These are phyloP conservation scores for Phytophthora hybrid DNA, from an alignment of 352 stramenopile genomes.

Conservation along the genomic window DNA sequence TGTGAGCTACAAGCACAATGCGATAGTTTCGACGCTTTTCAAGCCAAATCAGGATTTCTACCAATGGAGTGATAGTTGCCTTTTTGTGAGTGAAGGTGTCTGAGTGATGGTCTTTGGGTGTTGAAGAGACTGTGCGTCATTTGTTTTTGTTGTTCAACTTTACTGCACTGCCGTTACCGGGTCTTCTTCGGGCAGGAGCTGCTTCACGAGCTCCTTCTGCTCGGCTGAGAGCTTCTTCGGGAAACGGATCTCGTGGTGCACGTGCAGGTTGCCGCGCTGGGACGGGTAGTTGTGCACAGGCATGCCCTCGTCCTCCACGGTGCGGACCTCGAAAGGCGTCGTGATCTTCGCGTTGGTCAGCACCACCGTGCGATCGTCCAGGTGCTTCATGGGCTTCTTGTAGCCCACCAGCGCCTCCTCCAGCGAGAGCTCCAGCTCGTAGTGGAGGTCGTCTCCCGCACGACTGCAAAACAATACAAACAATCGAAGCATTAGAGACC, in stretches of 20 bases:
- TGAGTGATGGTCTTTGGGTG: not conserved
- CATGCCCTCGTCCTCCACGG: slow-evolving; percentile 96
- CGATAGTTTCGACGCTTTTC: not conserved
- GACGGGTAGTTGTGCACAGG: slow-evolving; percentile 92
- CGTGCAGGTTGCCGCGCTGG: slow-evolving; percentile 93
- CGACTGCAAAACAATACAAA: slow-evolving; percentile 58
- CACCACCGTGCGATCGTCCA: slow-evolving; percentile 94
- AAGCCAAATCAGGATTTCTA: slow-evolving; percentile 12
- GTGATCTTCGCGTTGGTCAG: slow-evolving; percentile 89
- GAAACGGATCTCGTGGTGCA: slow-evolving; percentile 97
- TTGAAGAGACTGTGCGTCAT: slow-evolving; percentile 25
- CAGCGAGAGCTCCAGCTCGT: slow-evolving; percentile 95
- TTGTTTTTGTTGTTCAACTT: slow-evolving; percentile 11
- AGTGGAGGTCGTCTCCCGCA: slow-evolving; percentile 95
- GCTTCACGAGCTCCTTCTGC: slow-evolving; percentile 89
- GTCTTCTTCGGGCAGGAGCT: slow-evolving; percentile 45
- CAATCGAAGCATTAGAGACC: slow-evolving; percentile 1
- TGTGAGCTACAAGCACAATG: too few relatives aligned
- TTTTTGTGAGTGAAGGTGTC: slow-evolving; percentile 24
- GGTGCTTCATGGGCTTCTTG: slow-evolving; percentile 90
- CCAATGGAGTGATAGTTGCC: slow-evolving; percentile 17
- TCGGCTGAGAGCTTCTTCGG: slow-evolving; percentile 86
- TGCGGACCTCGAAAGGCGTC: slow-evolving; percentile 93
- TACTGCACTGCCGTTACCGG: slow-evolving; percentile 32
- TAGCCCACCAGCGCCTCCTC: slow-evolving; percentile 97